phyloP scores from a whole-genome alignment of 1,284 basidiomycete species.

The Violaceomyces palustris region DNA sequence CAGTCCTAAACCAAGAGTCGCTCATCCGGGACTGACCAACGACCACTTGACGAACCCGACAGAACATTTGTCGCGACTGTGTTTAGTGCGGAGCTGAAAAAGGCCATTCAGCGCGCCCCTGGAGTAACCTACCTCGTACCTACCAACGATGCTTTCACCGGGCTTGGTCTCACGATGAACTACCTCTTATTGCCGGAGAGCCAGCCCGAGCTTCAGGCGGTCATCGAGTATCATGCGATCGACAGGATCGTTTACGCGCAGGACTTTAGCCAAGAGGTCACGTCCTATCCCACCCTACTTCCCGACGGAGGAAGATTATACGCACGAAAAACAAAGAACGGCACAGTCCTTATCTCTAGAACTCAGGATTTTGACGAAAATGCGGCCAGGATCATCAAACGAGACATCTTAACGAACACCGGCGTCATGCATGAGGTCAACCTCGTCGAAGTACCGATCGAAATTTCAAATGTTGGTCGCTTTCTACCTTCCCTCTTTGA shows the following conservation, averaged over 20 bases:
- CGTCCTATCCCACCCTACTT: slow-evolving; percentile 45
- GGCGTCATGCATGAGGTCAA: slow-evolving; percentile 89
- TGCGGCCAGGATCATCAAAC: slow-evolving; percentile 41
- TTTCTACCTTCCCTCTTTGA: too few species aligned
- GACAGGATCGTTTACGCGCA: slow-evolving; percentile 70
- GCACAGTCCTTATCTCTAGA: slow-evolving; percentile 22
- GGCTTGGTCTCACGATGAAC: slow-evolving; percentile 79
- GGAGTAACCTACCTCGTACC: slow-evolving; percentile 81
- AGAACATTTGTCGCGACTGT: slow-evolving; percentile 68
- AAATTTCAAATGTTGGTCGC: slow-evolving; percentile 71
- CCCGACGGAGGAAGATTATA: slow-evolving; percentile 15
- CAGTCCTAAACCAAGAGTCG: too few species aligned
- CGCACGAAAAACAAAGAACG: slow-evolving; percentile 21
- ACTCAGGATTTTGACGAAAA: too few species aligned
- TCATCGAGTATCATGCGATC: slow-evolving; percentile 80
- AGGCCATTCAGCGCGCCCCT: slow-evolving; percentile 55
- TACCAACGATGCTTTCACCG: slow-evolving; percentile 77
- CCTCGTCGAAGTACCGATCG: slow-evolving; percentile 74
- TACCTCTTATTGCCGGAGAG: slow-evolving; percentile 70
- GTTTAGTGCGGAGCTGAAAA: slow-evolving; percentile 55
- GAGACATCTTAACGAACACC: slow-evolving; percentile 73
- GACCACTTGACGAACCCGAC: too few species aligned
- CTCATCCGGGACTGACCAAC: too few species aligned
- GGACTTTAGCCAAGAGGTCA: slow-evolving; percentile 56
- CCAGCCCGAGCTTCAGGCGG: slow-evolving; percentile 66